phyloP scores from a whole-genome alignment of 495 filamentous ascomycete species.

The Cenococcum geophilum region DNA sequence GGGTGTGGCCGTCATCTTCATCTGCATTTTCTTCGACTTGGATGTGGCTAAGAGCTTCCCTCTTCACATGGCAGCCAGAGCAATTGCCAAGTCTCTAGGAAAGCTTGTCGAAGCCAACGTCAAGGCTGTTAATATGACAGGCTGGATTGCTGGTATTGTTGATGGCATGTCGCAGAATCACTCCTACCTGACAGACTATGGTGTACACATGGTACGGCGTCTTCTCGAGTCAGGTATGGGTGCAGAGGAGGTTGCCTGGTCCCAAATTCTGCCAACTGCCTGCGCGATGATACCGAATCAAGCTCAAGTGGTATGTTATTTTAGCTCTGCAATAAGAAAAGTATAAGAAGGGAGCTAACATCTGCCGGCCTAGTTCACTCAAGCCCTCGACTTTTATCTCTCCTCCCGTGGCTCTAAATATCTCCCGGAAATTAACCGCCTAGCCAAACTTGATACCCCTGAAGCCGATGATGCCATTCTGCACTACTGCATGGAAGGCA shows the following conservation, averaged over 20 bases:
- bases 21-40: slow-evolving; percentile 51
- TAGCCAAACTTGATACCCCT: slow-evolving; percentile 38
- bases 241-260: slow-evolving; percentile 65
- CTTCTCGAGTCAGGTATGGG: slow-evolving; percentile 60
- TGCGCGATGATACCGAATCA: slow-evolving; percentile 63
- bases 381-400: slow-evolving; percentile 75
- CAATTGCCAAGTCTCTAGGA: slow-evolving; percentile 58
- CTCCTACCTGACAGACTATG: slow-evolving; percentile 56
- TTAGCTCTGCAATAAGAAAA: not conserved
- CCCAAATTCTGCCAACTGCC: slow-evolving; percentile 59
- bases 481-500: slow-evolving; percentile 52
- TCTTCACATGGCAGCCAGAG: slow-evolving; percentile 56
- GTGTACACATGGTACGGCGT: slow-evolving; percentile 61
- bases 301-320: slow-evolving; percentile 49
- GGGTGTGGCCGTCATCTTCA: slow-evolving; percentile 62
- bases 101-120: slow-evolving; percentile 56
- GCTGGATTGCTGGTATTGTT: slow-evolving; percentile 49
- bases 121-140: slow-evolving; percentile 54
- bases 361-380: slow-evolving; percentile 48
- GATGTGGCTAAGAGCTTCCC: slow-evolving; percentile 50
- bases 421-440: slow-evolving; percentile 52
- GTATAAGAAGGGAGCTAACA: not conserved
- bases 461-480: slow-evolving; percentile 26
- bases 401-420: slow-evolving; percentile 50
- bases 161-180: slow-evolving; percentile 50